A percentile compares a stretch with the other conserved stretches of the same genome.
Evolutionary conservation across 257 asterid species (phyloP).

Genomic region (Gentiana straminea): DNA sequence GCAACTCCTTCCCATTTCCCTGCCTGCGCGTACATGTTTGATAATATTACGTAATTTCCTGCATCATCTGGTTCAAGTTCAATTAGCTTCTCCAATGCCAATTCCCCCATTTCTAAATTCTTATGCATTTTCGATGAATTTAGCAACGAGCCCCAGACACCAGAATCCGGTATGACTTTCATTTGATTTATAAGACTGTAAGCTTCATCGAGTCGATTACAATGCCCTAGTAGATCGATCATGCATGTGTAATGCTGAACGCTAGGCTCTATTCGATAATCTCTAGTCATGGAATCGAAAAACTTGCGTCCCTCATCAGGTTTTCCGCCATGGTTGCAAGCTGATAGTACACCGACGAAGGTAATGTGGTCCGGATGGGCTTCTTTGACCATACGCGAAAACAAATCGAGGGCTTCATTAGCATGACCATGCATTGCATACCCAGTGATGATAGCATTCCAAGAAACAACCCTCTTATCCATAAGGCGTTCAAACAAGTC

Average conservation of each 20-base stretch:
- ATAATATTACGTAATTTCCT: slow-evolving; percentile 46
- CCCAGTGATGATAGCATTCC: slow-evolving; percentile 60
- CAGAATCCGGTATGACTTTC: slow-evolving; percentile 43
- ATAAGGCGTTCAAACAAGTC: slow-evolving; percentile 31
- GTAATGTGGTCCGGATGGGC: slow-evolving; percentile 48
- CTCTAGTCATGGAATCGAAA: slow-evolving; percentile 32
- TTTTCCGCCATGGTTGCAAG: slow-evolving; percentile 52
- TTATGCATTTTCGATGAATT: slow-evolving; percentile 48
- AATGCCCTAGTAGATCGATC: slow-evolving; percentile 57
- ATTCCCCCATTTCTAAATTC: slow-evolving; percentile 44
- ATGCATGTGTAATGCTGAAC: slow-evolving; percentile 55
- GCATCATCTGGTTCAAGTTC: slow-evolving; percentile 48
- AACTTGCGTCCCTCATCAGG: slow-evolving; percentile 33
- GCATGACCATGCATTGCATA: slow-evolving; percentile 60
- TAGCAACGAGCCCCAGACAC: slow-evolving; percentile 64
- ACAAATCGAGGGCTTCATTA: slow-evolving; percentile 36
- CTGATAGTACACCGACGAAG: slow-evolving; percentile 52
- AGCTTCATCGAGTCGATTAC: slow-evolving; percentile 34
- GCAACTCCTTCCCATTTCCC: slow-evolving; percentile 58
- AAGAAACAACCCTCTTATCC: slow-evolving; percentile 46
- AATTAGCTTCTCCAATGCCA: slow-evolving; percentile 36
- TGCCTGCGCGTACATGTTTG: slow-evolving; percentile 54
- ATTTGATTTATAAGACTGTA: slow-evolving; percentile 31
- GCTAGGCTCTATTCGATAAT: slow-evolving; percentile 35
- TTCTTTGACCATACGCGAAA: slow-evolving; percentile 23